Conservation (phyloP, 1,139 yeast genomes). For the Sugiyamaella castrensis region DNA sequence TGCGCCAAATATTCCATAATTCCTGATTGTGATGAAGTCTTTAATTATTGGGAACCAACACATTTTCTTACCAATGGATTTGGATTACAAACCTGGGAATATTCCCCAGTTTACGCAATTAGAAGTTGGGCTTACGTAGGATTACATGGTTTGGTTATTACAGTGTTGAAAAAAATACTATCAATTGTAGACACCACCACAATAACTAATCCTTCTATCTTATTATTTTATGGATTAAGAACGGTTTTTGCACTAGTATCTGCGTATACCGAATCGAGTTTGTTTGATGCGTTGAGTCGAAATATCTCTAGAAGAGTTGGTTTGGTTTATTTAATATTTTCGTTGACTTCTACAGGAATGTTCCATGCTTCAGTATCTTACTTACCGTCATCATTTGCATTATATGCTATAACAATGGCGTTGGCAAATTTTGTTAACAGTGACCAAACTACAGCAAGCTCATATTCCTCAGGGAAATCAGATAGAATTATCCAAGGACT, state of each 20-base stretch:
- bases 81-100: slow-evolving; percentile 97
- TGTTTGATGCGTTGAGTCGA: slow-evolving; percentile 46
- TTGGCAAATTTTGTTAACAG: slow-evolving; percentile 39
- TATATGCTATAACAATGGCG: slow-evolving; percentile 63
- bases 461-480: not conserved
- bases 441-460: slow-evolving; percentile 5
- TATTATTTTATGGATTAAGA: slow-evolving; percentile 52
- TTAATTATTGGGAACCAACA: slow-evolving; percentile 89
- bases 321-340: slow-evolving; percentile 55
- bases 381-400: slow-evolving; percentile 82
- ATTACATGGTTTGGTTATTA: slow-evolving; percentile 36
- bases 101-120: slow-evolving; percentile 85
- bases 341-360: slow-evolving; percentile 60
- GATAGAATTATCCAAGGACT: slow-evolving; percentile 43
- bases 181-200: slow-evolving; percentile 7
- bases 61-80: slow-evolving; percentile 73
- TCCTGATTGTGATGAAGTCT: slow-evolving; percentile 84
- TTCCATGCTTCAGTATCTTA: slow-evolving; percentile 82
- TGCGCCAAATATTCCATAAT: slow-evolving; percentile 61
- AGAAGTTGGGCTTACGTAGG: slow-evolving; percentile 72
- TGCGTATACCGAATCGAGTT: slow-evolving; percentile 50
- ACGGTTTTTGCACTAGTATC: slow-evolving; percentile 52
- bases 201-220: not conserved
- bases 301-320: slow-evolving; percentile 44
- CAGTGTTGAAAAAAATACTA: slow-evolving; percentile 11